Base-by-base conservation (phyloP, 208 protist species). In the Trypanosoma brucei region DNA sequence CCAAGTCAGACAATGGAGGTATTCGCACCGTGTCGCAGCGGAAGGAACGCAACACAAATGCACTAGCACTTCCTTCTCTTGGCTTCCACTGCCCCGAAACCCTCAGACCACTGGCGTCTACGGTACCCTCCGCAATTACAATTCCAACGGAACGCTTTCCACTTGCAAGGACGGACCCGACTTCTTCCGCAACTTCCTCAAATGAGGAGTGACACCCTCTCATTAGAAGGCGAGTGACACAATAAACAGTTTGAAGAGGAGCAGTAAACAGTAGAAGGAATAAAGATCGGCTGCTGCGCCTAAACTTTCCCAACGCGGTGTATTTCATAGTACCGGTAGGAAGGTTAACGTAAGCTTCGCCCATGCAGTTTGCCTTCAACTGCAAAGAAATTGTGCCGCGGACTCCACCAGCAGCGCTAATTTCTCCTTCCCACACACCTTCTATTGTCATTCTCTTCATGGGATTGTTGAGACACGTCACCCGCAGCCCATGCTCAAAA, bases 71-170 rank as follows among this genome's bases (percentile, higher is more conserved):
- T 35, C 79, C 82, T 36, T 85, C 72, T 40, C 60, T 75, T 45
- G 55, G 74, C 54, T 83, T 83, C 70, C 79, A 90, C 53, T 65
- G 64, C 34, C 89, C 89, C 37, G 65, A 68, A 62, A 95, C 78
- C 6, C 82, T 80, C 51, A 81, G 79, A 31, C 86, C 86, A n/a
- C 92, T 86, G 38, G 75, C 74, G 58, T 95, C 89, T 8, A 93
- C 58, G 39, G 67, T 70, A 9, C 72, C 82, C 30, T 72, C 65
- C 69, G 86, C 72, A 14, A 73, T 52, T 53, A 76, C 78, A 55
- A 69, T 46, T 59, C 63, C 38, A 3, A 62, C 62, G 22, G 52
- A 65, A 36, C 59, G 33, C 42, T 58, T 53, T 14, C 33, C 39
- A 42, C 40, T 48, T 6, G 55, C 57, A 8, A 55, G 2, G 3